Percentiles rank a stretch among this genome's conserved stretches.
Evolutionary conservation across 139 green algal genomes (phyloP).

Genomic region (Pleodorina starrii): DNA sequence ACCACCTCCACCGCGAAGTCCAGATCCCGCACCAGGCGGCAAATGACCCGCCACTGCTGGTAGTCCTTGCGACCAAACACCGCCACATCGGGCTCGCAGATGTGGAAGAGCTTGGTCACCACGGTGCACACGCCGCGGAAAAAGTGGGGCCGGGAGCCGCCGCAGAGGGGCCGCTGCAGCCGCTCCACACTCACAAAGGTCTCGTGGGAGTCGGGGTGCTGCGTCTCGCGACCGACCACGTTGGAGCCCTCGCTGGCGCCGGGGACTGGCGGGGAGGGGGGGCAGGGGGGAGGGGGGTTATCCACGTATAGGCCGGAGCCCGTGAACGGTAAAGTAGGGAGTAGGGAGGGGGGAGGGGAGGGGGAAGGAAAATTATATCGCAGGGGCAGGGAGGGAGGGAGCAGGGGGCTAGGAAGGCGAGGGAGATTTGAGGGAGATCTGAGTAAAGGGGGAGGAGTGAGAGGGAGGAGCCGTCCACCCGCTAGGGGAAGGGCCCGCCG

Average conservation of each 20-base stretch:
- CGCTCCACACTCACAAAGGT: constrained; percentile 88
- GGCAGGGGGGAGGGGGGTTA: no score
- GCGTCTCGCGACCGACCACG: constrained; percentile 72
- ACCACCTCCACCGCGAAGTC: constrained; percentile 93
- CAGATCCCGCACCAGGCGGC: constrained; percentile 91
- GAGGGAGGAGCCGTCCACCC: no score
- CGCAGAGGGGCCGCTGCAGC: constrained; percentile 91
- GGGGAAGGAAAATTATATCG: neutral
- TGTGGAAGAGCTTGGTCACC: constrained; percentile 98
- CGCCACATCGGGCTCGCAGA: constrained; percentile 95
- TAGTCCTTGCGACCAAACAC: constrained; percentile 98
- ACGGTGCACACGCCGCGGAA: constrained; percentile 98
- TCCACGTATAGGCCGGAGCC: no score
- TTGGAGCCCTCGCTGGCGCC: constrained; percentile 59
- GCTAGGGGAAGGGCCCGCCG: no score
- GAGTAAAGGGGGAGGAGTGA: no score
- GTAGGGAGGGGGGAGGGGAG: neutral
- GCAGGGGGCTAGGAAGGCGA: neutral
- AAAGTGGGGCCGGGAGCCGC: constrained; percentile 90
- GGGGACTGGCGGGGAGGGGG: constrained; percentile 24
- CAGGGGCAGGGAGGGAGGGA: neutral
- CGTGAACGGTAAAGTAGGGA: no score
- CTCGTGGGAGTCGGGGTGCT: constrained; percentile 76
- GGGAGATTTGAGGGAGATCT: neutral
- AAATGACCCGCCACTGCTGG: constrained; percentile 95